These are phyloP conservation scores for Ascodesmis nigricans DNA, from an alignment of 495 filamentous ascomycete genomes.

Conservation along the genomic window DNA sequence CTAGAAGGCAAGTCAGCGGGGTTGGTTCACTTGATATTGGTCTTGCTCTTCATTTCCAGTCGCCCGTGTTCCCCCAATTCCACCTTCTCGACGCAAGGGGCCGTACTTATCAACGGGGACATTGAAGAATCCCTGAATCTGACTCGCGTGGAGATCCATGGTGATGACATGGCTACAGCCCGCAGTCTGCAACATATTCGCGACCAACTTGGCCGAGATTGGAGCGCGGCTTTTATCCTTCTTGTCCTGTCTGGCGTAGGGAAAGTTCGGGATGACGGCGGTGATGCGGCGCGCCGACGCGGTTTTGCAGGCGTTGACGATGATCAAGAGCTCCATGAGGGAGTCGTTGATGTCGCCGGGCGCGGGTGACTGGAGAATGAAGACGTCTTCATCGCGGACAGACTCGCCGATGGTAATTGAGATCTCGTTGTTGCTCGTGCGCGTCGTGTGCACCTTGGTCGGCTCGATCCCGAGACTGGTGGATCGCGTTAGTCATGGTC, in stretches of 20 bases:
- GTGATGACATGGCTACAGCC: slow-evolving; percentile 74
- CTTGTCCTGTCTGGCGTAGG: slow-evolving; percentile 97
- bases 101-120: slow-evolving; percentile 53
- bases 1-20: slow-evolving; percentile 29
- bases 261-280: slow-evolving; percentile 85
- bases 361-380: slow-evolving; percentile 85
- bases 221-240: slow-evolving; percentile 91
- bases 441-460: slow-evolving; percentile 77
- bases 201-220: slow-evolving; percentile 79
- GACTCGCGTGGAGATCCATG: slow-evolving; percentile 62
- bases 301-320: slow-evolving; percentile 97
- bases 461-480: slow-evolving; percentile 74
- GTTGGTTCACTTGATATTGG: no score
- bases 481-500: neutral
- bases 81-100: neutral
- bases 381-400: slow-evolving; percentile 94
- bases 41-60: no score
- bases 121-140: slow-evolving; percentile 90
- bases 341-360: slow-evolving; percentile 97
- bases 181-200: slow-evolving; percentile 93
- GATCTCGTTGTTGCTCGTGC: slow-evolving; percentile 96
- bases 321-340: slow-evolving; percentile 94
- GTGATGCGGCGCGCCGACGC: slow-evolving; percentile 87
- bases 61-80: neutral
- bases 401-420: slow-evolving; percentile 93